Percentiles rank a stretch among this genome's conserved stretches.
phyloP scores from a whole-genome alignment of 169 alveolate genomes.

The Plasmodium adleri region DNA sequence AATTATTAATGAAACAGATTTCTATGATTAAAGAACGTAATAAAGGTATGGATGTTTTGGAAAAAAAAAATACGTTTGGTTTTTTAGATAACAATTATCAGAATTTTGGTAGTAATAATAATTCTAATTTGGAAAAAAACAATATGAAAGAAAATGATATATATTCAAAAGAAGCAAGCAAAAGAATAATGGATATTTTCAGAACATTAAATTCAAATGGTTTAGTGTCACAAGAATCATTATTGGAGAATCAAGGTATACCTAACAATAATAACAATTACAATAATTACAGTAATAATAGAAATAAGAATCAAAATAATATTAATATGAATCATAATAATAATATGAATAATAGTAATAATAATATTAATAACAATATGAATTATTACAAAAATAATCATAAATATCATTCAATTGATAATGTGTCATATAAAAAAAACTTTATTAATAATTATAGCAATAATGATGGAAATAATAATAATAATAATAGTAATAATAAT shows the following conservation, averaged over 20 bases:
- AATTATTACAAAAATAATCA: not conserved
- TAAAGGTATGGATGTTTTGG: constrained; percentile 5
- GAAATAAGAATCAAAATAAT: constrained; percentile 3
- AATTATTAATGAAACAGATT: constrained; percentile 54
- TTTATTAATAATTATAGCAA: constrained; percentile 8
- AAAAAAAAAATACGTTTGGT: constrained; percentile 3
- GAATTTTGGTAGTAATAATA: not conserved
- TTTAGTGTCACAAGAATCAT: constrained; percentile 1
- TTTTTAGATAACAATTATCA: constrained; percentile 8
- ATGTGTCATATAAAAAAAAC: constrained; percentile 5
- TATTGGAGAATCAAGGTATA: not conserved
- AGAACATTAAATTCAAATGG: constrained; percentile 15
- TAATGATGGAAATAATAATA: constrained; percentile 7
- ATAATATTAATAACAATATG: not conserved
- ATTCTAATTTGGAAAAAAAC: not conserved
- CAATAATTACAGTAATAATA: not conserved
- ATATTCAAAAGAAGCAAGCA: constrained; percentile 45
- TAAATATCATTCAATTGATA: constrained; percentile 28
- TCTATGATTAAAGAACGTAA: constrained; percentile 45
- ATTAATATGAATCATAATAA: not conserved
- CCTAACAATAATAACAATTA: not conserved
- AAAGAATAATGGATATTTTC: constrained; percentile 47
- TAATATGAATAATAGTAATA: not conserved
- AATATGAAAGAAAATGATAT: constrained; percentile 13
- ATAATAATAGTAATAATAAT: not conserved